Evolutionary conservation across 345 rosid genomes (phyloP).

Genomic region (Citrus glauca): DNA sequence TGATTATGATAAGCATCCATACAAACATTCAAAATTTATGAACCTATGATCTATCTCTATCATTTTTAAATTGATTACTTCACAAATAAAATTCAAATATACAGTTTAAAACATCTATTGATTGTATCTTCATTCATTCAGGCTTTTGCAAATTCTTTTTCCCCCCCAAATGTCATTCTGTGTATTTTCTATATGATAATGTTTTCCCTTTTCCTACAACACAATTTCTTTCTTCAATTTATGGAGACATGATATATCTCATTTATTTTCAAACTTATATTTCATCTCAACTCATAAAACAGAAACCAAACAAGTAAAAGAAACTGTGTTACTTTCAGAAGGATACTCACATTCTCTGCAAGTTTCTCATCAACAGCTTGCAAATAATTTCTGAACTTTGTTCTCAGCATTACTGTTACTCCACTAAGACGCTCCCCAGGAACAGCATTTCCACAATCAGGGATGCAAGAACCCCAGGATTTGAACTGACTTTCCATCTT

Average conservation of each 20-base stretch:
- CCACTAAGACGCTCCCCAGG: slow-evolving; percentile 93
- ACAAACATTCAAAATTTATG: neutral
- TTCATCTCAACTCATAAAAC: neutral
- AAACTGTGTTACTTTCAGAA: neutral
- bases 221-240: neutral
- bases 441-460: slow-evolving; percentile 69
- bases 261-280: neutral
- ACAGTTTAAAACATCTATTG: neutral
- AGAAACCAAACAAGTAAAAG: neutral
- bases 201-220: neutral
- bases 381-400: slow-evolving; percentile 80
- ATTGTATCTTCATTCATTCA: neutral
- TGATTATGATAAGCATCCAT: neutral
- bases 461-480: slow-evolving; percentile 94
- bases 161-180: neutral
- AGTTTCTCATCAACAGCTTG: slow-evolving; percentile 95
- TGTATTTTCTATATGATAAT: neutral
- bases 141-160: neutral
- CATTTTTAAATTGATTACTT: neutral
- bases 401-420: slow-evolving; percentile 91
- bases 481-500: slow-evolving; percentile 78
- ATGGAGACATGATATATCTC: neutral
- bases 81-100: neutral
- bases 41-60: neutral
- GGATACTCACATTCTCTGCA: slow-evolving; percentile 76